Conservation (phyloP, 2,329 filamentous ascomycete species). For the Aureobasidium sp. region DNA sequence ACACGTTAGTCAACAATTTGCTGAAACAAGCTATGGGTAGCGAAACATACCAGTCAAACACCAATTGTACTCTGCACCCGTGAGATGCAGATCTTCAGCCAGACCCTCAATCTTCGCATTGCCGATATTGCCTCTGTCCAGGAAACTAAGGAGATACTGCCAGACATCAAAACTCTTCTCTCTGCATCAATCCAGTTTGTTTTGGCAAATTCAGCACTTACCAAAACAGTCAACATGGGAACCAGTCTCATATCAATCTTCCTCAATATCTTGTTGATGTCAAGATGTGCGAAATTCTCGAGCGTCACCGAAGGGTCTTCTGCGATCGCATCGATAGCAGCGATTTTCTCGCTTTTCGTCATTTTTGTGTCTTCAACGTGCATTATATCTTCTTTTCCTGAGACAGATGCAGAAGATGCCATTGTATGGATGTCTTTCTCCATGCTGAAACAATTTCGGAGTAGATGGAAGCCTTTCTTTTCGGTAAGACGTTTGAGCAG, state of each 20-base stretch:
- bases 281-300: conserved; percentile 16
- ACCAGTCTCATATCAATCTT: conserved; percentile 38
- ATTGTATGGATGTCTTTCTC: background rate
- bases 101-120: conserved; percentile 23
- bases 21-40: background rate
- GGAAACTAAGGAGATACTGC: conserved; percentile 23
- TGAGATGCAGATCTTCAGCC: conserved; percentile 17
- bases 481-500: background rate
- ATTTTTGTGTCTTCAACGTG: conserved; percentile 4
- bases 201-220: conserved; percentile 9
- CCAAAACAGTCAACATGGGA: conserved; percentile 29
- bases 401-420: too few relatives aligned
- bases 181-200: background rate
- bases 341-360: conserved; percentile 11
- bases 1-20: background rate
- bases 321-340: conserved; percentile 13
- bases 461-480: background rate
- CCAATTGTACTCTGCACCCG: conserved; percentile 43
- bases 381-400: conserved; percentile 1
- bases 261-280: conserved; percentile 37
- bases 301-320: conserved; percentile 26
- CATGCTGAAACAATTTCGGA: background rate
- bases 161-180: background rate
- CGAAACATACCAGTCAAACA: conserved; percentile 19
- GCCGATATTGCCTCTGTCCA: conserved; percentile 20